Evolutionary conservation across 805 yeast genomes (phyloP).

Genomic region (Saccharomycopsis javanensis): DNA sequence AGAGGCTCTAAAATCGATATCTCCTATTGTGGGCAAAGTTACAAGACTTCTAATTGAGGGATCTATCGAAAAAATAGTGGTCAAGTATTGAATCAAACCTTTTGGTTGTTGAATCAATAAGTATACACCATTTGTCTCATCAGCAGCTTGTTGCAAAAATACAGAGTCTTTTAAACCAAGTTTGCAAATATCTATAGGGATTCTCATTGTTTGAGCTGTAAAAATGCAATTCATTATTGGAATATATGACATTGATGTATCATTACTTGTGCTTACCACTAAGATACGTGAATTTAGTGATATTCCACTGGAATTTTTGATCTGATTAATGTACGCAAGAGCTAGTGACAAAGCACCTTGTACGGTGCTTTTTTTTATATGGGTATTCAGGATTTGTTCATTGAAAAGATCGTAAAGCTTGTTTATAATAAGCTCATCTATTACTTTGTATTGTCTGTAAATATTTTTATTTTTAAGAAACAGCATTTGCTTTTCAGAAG

Average conservation of each 20-base stretch:
- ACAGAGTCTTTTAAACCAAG: constrained; percentile 42
- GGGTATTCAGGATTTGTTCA: constrained; percentile 26
- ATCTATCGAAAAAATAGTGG: constrained; percentile 78
- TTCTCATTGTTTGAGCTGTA: constrained; percentile 87
- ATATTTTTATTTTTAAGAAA: constrained; percentile 39
- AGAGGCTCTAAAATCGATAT: constrained; percentile 89
- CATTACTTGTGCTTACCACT: constrained; percentile 58
- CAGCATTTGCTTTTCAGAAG: neutral
- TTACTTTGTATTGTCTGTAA: constrained; percentile 75
- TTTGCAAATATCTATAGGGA: constrained; percentile 86
- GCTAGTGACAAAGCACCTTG: constrained; percentile 80
- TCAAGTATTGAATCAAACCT: constrained; percentile 75
- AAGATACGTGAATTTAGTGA: constrained; percentile 56
- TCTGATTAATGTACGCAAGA: constrained; percentile 62
- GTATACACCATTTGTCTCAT: constrained; percentile 88
- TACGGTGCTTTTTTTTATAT: constrained; percentile 35
- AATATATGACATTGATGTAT: constrained; percentile 72
- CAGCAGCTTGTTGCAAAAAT: constrained; percentile 90
- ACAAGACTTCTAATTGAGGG: constrained; percentile 72
- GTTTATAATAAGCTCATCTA: constrained; percentile 63
- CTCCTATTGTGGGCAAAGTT: constrained; percentile 70
- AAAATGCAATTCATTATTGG: constrained; percentile 93
- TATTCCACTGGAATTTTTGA: constrained; percentile 30
- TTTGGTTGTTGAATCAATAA: constrained; percentile 53
- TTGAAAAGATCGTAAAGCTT: constrained; percentile 42